Base-by-base conservation (phyloP, 495 filamentous ascomycete genomes). In the Chaetomidium leptoderma region DNA sequence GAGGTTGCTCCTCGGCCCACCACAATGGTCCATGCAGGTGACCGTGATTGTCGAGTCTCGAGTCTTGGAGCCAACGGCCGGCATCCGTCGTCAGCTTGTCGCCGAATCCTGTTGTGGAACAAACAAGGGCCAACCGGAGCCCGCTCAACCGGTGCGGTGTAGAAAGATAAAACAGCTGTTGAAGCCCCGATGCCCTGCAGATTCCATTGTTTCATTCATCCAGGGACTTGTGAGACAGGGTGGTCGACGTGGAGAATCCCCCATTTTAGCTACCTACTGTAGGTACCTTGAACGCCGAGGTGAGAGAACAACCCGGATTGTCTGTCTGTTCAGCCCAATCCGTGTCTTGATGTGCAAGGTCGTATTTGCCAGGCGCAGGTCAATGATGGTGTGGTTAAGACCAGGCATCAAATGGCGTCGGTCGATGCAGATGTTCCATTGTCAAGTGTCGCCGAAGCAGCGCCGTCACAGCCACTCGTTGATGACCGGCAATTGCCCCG, bases 381-480 rank as follows among this genome's bases (percentile, higher is more conserved):
- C n/a, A n/a, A n/a, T n/a, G n/a, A n/a, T n/a, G n/a, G n/a, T n/a
- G n/a, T n/a, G n/a, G n/a, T n/a, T n/a, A n/a, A n/a, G n/a, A n/a
- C n/a, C n/a, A n/a, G n/a, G n/a, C n/a, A n/a, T n/a, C n/a, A n/a
- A n/a, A 55, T 26, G 13, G 24, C 27, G n/a, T 33, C 26, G 26
- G 19, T 4, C n/a, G 32, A 37, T 37, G 53, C 42, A 37, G 16
- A 29, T 46, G n/a, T n/a, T n/a, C 29, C 9, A 21, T 6, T 16
- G 21, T 7, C 24, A 50, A 60, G 45, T 60, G 44, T 19, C 51
- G 51, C 58, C 58, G 58, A 60, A 29, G 58, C 42, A 60, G 27
- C 43, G 58, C 58, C 58, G 58, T 36, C 7, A 17, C 2, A 19
- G 36, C 43, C 53, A 30, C n/a, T 29, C 27, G 35, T 33, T 16